A percentile compares a stretch with the other conserved stretches of the same genome.
Conservation (phyloP, 441 rosid species). For the Gossypium lobatum region DNA sequence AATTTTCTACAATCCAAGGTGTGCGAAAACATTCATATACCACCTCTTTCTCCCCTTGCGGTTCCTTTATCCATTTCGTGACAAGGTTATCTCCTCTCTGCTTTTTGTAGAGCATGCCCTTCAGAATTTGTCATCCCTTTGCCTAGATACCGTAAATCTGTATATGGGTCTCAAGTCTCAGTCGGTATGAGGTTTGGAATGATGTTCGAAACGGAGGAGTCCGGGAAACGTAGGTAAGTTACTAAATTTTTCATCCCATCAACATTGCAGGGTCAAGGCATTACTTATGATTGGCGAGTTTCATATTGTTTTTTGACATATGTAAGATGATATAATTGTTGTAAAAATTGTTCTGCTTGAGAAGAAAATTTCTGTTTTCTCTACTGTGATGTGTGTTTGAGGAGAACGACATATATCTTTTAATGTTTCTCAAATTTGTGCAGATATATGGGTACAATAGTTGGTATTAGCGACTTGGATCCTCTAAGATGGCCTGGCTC, state of each 20-base stretch:
- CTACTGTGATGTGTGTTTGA: background rate
- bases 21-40: constrained; percentile 2
- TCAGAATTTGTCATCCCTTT: constrained; percentile 86
- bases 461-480: constrained; percentile 81
- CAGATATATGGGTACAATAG: constrained; percentile 96
- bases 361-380: background rate
- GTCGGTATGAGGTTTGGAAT: constrained; percentile 96
- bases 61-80: background rate
- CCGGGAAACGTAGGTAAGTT: constrained; percentile 79
- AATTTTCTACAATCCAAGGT: constrained; percentile 96
- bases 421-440: constrained; percentile 8
- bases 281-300: background rate
- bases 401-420: background rate
- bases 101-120: constrained; percentile 73
- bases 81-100: constrained; percentile 2
- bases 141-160: constrained; percentile 75
- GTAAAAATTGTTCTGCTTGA: background rate
- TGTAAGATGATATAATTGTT: background rate
- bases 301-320: background rate
- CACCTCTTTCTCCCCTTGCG: background rate
- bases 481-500: constrained; percentile 98
- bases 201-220: constrained; percentile 99
- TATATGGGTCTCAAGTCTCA: constrained; percentile 82
- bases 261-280: background rate
- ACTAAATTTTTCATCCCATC: background rate